A percentile compares a stretch with the other conserved stretches of the same genome.
phyloP scores from a whole-genome alignment of 2,329 filamentous ascomycete genomes.

The Epichloe uncinata region DNA sequence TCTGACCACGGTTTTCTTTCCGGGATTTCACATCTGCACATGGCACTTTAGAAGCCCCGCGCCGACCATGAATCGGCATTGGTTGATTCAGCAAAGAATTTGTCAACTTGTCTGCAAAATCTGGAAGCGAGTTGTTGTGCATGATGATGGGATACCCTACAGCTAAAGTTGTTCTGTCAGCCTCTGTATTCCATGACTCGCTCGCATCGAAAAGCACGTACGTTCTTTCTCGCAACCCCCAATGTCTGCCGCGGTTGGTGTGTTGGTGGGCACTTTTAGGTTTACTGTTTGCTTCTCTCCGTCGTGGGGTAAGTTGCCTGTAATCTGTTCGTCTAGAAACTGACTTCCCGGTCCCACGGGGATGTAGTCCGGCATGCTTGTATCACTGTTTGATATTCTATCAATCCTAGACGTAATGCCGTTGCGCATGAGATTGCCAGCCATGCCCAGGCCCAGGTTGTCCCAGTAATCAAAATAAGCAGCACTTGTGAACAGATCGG shows the following conservation, averaged over 20 bases:
- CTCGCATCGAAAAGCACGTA: background rate
- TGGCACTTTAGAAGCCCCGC: constrained; percentile 17
- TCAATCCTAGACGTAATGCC: constrained; percentile 8
- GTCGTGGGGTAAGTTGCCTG: constrained; percentile 19
- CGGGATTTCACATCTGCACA: constrained; percentile 28
- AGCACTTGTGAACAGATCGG: constrained; percentile 13
- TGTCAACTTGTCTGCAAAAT: constrained; percentile 30
- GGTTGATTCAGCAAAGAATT: constrained; percentile 37
- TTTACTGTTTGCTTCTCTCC: constrained; percentile 13
- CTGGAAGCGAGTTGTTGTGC: constrained; percentile 12
- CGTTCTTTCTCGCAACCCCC: constrained; percentile 9
- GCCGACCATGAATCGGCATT: constrained; percentile 22
- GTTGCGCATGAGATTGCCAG: constrained; percentile 4
- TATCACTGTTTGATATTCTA: constrained; percentile 22
- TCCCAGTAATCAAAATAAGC: constrained; percentile 18
- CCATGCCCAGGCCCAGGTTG: constrained; percentile 9
- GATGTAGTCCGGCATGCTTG: constrained; percentile 29
- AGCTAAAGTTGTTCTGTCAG: constrained; percentile 1
- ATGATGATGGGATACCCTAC: constrained; percentile 10
- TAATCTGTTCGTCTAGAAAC: constrained; percentile 4
- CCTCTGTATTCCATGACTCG: background rate
- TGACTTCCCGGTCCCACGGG: constrained; percentile 7
- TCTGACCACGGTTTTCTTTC: constrained; percentile 27
- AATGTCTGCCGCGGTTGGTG: constrained; percentile 19
- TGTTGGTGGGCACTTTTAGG: constrained; percentile 29